phyloP scores from a whole-genome alignment of 768 basidiomycete species.

The Tulasnella calospora region DNA sequence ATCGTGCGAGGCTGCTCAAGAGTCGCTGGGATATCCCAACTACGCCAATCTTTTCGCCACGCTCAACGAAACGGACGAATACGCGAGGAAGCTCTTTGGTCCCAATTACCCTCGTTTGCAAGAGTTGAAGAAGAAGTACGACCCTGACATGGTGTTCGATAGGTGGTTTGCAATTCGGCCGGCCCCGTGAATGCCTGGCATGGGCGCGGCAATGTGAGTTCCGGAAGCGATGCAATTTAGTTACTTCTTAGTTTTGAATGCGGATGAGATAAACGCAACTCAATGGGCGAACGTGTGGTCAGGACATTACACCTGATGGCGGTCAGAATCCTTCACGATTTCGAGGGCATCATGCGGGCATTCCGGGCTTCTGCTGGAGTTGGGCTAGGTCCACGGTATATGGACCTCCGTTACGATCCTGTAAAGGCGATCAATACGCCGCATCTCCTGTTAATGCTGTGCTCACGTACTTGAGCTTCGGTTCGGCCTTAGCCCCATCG shows the following conservation, averaged over 20 bases:
- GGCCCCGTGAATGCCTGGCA: not conserved
- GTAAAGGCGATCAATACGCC: too few relatives aligned
- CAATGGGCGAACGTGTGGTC: too few relatives aligned
- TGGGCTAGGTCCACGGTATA: too few relatives aligned
- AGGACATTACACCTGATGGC: too few relatives aligned
- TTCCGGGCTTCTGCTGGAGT: too few relatives aligned
- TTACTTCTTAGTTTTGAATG: not conserved
- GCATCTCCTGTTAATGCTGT: too few relatives aligned
- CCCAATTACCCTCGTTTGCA: constrained; percentile 25
- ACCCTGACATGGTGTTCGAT: constrained; percentile 27
- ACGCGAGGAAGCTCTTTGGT: constrained; percentile 21
- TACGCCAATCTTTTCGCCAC: not conserved
- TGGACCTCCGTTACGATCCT: too few relatives aligned
- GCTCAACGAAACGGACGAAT: constrained; percentile 9
- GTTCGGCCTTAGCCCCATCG: too few relatives aligned
- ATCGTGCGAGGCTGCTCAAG: not conserved
- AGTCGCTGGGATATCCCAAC: constrained; percentile 11
- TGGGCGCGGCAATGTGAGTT: not conserved
- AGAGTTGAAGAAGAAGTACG: constrained; percentile 27
- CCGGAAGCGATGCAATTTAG: not conserved
- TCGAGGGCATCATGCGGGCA: too few relatives aligned
- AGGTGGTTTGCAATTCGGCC: constrained; percentile 29
- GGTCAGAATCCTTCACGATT: too few relatives aligned
- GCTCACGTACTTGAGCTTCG: too few relatives aligned
- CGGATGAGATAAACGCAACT: too few relatives aligned